Evolutionary conservation across 257 asterid genomes (phyloP).

Genomic region (Przewalskia tangutica): DNA sequence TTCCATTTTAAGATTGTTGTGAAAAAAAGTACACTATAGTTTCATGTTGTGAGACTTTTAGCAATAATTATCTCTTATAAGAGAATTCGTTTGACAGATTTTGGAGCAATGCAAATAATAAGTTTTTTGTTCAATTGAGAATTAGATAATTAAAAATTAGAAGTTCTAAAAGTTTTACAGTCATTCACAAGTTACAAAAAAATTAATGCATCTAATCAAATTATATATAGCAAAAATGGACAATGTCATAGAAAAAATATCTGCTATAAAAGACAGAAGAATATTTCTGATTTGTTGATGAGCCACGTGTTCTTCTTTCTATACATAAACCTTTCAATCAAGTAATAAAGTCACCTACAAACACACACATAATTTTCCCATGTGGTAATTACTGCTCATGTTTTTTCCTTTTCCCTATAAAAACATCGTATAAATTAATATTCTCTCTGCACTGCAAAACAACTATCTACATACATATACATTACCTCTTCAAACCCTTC

Average conservation of each 20-base stretch:
- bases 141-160: no score
- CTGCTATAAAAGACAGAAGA: not conserved
- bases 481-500: not conserved
- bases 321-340: constrained; percentile 12
- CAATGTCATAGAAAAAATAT: not conserved
- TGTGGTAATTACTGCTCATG: not conserved
- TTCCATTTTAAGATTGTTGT: no score
- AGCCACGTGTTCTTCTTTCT: constrained; percentile 40
- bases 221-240: not conserved
- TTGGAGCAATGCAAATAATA: no score
- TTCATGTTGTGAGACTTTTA: no score
- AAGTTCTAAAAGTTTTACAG: no score
- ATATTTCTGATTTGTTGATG: constrained; percentile 19
- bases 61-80: no score
- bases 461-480: not conserved
- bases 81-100: no score
- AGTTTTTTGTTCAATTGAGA: no score
- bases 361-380: not conserved
- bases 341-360: not conserved
- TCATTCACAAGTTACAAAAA: no score
- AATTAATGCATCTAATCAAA: no score
- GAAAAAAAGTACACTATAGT: no score
- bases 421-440: constrained; percentile 19
- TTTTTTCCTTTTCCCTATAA: constrained; percentile 14
- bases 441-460: constrained; percentile 23